Conservation (phyloP, 306 rosid species). For the Quillaja saponaria region DNA sequence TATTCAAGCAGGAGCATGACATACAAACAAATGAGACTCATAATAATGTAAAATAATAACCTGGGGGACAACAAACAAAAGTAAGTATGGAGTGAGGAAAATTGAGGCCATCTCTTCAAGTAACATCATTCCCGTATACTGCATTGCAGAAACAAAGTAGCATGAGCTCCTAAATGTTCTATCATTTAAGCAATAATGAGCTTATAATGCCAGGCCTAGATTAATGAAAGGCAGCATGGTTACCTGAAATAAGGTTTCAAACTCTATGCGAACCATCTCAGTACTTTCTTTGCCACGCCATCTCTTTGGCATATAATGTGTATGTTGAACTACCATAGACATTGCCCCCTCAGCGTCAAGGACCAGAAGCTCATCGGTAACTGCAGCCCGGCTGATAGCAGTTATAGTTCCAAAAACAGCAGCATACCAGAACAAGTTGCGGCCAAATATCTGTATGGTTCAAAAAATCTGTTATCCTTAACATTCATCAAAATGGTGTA, state of each 20-base stretch:
- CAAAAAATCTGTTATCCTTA: neutral
- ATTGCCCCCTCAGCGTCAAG: slow-evolving; percentile 80
- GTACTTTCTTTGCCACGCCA: slow-evolving; percentile 91
- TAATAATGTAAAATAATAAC: slow-evolving; percentile 36
- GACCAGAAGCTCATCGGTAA: slow-evolving; percentile 68
- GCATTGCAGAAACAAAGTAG: slow-evolving; percentile 35
- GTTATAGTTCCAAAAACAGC: slow-evolving; percentile 91
- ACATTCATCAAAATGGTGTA: neutral
- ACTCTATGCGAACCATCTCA: slow-evolving; percentile 58
- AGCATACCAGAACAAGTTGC: slow-evolving; percentile 95
- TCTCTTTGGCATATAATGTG: slow-evolving; percentile 96
- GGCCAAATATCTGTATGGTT: slow-evolving; percentile 75
- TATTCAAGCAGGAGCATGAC: slow-evolving; percentile 17
- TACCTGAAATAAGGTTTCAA: slow-evolving; percentile 93
- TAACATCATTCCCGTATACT: slow-evolving; percentile 95
- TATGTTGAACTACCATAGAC: slow-evolving; percentile 82
- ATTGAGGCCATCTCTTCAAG: slow-evolving; percentile 98
- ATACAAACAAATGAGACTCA: slow-evolving; percentile 7
- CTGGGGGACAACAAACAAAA: slow-evolving; percentile 79
- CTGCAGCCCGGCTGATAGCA: slow-evolving; percentile 76
- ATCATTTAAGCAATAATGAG: slow-evolving; percentile 3
- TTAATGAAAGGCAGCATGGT: slow-evolving; percentile 13
- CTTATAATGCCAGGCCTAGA: neutral
- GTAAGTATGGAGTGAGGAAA: slow-evolving; percentile 92
- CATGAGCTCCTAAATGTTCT: slow-evolving; percentile 26